Percentiles rank a stretch among this genome's conserved stretches.
Evolutionary conservation across 805 yeast genomes (phyloP).

Genomic region (Candida vaughaniae): DNA sequence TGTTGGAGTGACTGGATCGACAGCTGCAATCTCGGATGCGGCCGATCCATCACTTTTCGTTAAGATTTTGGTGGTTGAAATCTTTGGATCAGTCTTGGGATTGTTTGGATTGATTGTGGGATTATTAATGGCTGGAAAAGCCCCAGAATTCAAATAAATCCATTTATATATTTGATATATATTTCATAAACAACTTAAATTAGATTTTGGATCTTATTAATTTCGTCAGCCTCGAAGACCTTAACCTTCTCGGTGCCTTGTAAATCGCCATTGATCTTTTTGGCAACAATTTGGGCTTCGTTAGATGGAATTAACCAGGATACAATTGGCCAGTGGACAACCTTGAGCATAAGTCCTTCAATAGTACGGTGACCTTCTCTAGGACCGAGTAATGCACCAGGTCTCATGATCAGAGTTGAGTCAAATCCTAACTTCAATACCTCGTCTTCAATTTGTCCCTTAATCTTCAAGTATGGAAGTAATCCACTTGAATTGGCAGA

Average conservation of each 20-base stretch:
- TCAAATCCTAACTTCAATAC: constrained; percentile 62
- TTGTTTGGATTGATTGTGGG: constrained; percentile 96
- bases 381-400: constrained; percentile 71
- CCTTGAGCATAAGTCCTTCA: not conserved
- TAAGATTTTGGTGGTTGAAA: constrained; percentile 93
- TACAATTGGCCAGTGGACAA: not conserved
- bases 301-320: not conserved
- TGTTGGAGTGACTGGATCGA: constrained; percentile 96
- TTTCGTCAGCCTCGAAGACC: not conserved
- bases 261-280: not conserved
- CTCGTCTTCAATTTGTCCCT: constrained; percentile 76
- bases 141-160: constrained; percentile 73
- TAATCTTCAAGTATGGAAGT: constrained; percentile 63
- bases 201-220: no score
- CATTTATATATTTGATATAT: not conserved
- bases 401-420: constrained; percentile 72
- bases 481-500: constrained; percentile 62
- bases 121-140: constrained; percentile 93
- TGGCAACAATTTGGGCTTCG: constrained; percentile 1
- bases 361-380: constrained; percentile 30
- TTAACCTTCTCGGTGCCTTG: not conserved
- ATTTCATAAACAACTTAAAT: no score
- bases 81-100: constrained; percentile 95
- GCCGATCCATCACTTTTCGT: constrained; percentile 95
- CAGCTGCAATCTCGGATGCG: constrained; percentile 98